A percentile compares a stretch with the other conserved stretches of the same genome.
These are phyloP conservation scores for Jatropha podagrica DNA, from an alignment of 441 rosid species.

Conservation along the genomic window DNA sequence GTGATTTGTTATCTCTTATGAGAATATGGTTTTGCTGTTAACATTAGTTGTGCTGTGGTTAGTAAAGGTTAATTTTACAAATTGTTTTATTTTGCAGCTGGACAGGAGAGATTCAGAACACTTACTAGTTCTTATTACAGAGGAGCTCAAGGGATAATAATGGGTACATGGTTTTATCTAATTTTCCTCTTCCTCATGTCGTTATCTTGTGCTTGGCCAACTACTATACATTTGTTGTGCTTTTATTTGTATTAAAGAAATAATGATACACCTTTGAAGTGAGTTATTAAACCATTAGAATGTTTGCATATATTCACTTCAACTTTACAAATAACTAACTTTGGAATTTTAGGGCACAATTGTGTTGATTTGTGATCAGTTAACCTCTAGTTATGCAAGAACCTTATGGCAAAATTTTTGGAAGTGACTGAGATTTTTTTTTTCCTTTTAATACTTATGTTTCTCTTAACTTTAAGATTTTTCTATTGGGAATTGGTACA, in stretches of 20 bases:
- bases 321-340: neutral
- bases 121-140: conserved; percentile 85
- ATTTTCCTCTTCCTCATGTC: neutral
- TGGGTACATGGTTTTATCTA: conserved; percentile 43
- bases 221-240: neutral
- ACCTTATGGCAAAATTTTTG: neutral
- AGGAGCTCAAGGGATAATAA: conserved; percentile 77
- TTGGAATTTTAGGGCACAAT: neutral
- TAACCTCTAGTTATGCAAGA: neutral
- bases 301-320: neutral
- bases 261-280: neutral
- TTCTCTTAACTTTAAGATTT: neutral
- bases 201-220: neutral
- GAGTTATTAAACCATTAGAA: neutral
- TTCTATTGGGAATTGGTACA: conserved; percentile 15
- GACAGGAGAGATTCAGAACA: conserved; percentile 82
- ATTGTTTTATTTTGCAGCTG: conserved; percentile 49
- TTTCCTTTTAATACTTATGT: neutral
- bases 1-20: neutral
- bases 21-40: neutral
- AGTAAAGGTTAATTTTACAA: conserved; percentile 12
- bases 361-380: neutral
- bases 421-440: neutral
- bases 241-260: neutral
- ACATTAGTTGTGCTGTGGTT: neutral